These are phyloP conservation scores for Paraphoma sp. DNA, from an alignment of 2,329 filamentous ascomycete species.

Conservation along the genomic window DNA sequence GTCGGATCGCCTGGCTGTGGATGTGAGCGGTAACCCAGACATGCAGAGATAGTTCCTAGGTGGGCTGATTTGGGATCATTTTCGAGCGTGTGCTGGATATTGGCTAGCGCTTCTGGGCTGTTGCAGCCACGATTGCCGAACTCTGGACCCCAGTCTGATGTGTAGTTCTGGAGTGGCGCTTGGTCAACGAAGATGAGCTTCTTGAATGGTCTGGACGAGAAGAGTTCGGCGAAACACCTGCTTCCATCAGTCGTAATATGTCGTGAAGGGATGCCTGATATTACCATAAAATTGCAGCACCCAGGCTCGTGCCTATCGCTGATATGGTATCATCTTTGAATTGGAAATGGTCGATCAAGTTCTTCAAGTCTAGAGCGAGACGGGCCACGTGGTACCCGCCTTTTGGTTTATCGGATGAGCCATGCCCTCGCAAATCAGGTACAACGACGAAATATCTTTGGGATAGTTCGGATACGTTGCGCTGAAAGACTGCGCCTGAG, in stretches of 20 bases:
- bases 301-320: conserved; percentile 28
- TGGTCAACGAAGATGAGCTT: conserved; percentile 39
- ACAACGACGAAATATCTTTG: conserved; percentile 16
- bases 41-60: conserved; percentile 27
- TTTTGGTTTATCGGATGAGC: conserved; percentile 28
- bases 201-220: conserved; percentile 24
- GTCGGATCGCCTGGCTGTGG: conserved; percentile 21
- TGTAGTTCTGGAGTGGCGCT: conserved; percentile 33
- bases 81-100: conserved; percentile 20
- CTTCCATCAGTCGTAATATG: not conserved
- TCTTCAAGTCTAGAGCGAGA: conserved; percentile 32
- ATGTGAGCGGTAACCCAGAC: conserved; percentile 30
- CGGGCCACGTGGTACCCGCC: conserved; percentile 37
- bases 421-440: conserved; percentile 35
- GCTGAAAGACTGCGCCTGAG: conserved; percentile 25
- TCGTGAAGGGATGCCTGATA: not conserved
- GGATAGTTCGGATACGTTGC: conserved; percentile 18
- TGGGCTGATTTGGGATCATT: conserved; percentile 21
- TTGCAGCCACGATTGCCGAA: conserved; percentile 33
- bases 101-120: conserved; percentile 14
- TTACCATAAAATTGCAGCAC: conserved; percentile 31
- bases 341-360: conserved; percentile 28
- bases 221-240: conserved; percentile 36
- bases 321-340: conserved; percentile 12
- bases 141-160: conserved; percentile 28